phyloP scores from a whole-genome alignment of 2,329 filamentous ascomycete genomes.

The Penicillium carneum region DNA sequence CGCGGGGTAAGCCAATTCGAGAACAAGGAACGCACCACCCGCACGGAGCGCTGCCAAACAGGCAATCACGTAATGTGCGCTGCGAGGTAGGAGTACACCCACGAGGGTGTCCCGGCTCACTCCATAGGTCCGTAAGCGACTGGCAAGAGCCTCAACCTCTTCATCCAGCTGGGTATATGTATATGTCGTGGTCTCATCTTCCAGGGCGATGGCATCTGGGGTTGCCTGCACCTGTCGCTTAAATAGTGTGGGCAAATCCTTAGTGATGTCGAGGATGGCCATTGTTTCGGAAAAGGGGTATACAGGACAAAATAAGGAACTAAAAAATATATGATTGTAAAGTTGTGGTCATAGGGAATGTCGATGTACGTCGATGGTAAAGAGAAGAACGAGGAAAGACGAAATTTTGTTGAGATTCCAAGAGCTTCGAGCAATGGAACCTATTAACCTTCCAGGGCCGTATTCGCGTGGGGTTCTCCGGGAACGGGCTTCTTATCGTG shows the following conservation, averaged over 20 bases:
- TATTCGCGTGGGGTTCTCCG: conserved; percentile 14
- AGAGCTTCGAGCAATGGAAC: conserved; percentile 12
- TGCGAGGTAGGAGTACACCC: conserved; percentile 76
- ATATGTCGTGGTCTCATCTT: conserved; percentile 71
- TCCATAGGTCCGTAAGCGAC: conserved; percentile 69
- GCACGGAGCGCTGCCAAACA: conserved; percentile 79
- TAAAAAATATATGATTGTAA: neutral
- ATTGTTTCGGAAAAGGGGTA: conserved; percentile 52
- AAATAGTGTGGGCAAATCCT: conserved; percentile 77
- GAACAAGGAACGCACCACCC: conserved; percentile 79
- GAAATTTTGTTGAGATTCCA: conserved; percentile 17
- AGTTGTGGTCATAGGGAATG: conserved; percentile 1
- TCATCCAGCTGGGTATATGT: conserved; percentile 76
- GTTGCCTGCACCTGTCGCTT: conserved; percentile 71
- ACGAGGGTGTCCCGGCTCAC: conserved; percentile 77
- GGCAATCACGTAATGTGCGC: conserved; percentile 79
- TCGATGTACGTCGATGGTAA: neutral
- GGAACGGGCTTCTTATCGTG: conserved; percentile 12
- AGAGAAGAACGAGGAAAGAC: neutral
- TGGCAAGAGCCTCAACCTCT: conserved; percentile 70
- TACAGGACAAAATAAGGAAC: neutral
- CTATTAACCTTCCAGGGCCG: conserved; percentile 2
- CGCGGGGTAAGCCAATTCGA: conserved; percentile 79
- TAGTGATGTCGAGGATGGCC: conserved; percentile 72
- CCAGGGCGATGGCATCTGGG: conserved; percentile 73